Base-by-base conservation (phyloP, 2,329 filamentous ascomycete genomes). In the Fusarium sp. region DNA sequence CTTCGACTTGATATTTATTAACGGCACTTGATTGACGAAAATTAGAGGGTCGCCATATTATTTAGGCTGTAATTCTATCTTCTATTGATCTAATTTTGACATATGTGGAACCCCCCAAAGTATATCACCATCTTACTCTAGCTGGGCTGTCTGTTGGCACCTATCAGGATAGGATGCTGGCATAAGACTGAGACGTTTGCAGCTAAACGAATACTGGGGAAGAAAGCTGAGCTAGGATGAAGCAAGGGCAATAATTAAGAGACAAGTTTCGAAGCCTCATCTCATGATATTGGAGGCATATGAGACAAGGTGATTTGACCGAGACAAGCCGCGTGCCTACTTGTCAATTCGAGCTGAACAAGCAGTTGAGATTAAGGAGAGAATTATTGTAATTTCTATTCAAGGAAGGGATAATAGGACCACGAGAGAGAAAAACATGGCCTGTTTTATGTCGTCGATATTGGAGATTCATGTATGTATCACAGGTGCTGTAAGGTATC, bases 301-400 rank as follows among this genome's bases (percentile, higher is more conserved):
- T 11, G n/a, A n/a, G 31, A 33, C 5, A 39, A 32, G 19, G 27
- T 45, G 29, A 13, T 14, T 37, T 19, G 4, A n/a, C 17, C 29
- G 38, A 54, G 45, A 54, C 41, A 50, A 48, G 53, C 54, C 58
- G 58, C 44, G 60, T 63, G 59, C 35, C 9, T 38, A 46, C 38
- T 59, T 49, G 46, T 36, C 38, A 35, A 10, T 17, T 52, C 31
- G 21, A 15, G 50, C 9, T 37, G 14, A 29, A 39, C 33, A 38
- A 32, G 38, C 23, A 23, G 15, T 27, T 23, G 23, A 25, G 23
- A 25, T 6, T 25, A 25, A 25, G 4, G 23, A 25, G 23, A 25
- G 23, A 6, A 8, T 7, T 25, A 25, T 25, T 8, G 3, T 25
- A 3, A 36, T 36, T 45, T 15, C 10, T 9, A 31, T 21, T 32